Base-by-base conservation (phyloP, 257 asterid genomes). In the Ilex aquifolium region DNA sequence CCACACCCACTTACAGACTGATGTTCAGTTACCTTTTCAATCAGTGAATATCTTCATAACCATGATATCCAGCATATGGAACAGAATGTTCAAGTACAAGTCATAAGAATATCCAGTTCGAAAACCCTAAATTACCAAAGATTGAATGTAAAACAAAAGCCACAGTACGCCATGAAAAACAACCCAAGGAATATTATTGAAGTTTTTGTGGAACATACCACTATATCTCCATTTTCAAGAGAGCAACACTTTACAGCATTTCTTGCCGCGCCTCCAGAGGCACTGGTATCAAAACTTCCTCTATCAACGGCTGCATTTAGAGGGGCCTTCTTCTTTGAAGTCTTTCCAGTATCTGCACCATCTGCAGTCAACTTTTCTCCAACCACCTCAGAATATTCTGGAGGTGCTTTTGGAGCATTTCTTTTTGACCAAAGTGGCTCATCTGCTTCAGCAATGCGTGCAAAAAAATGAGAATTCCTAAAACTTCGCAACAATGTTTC, bases 181-280 rank as follows among this genome's bases (percentile, higher is more conserved):
- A 21, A 21, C 27, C 27, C 5, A 36, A 36, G 8, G 42, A 36
- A 7, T 2, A 36, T 36, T 7, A 5, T 36, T 36, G 53, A 44
- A 74, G 69, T 73, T 74, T 65, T 62, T 69, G 68, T 56, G 58
- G 75, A 77, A 76, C 91, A 77, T 81, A 92, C 99, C 99, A 82
- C 99, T 83, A 89, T 81, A 69, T 92, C 97, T 76, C 99, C 99
- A 69, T 87, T 92, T 67, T 93, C 59, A 61, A 92, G 95, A 59
- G 99, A 68, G 69, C 75, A 76, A 72, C 99, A 92, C 79, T 87
- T 81, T 74, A 78, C 82, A 67, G 87, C 84, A 79, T 90, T 91
- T 82, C 99, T 84, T 66, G 97, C 97, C 72, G 89, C 77, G 53
- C 99, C 99, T 21, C 99, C 99, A 6, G 96, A 85, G 65, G 84